Percentiles rank a stretch among this genome's conserved stretches.
Evolutionary conservation across 179 eudicot genomes (phyloP).

Genomic region (Actinidia chinensis): DNA sequence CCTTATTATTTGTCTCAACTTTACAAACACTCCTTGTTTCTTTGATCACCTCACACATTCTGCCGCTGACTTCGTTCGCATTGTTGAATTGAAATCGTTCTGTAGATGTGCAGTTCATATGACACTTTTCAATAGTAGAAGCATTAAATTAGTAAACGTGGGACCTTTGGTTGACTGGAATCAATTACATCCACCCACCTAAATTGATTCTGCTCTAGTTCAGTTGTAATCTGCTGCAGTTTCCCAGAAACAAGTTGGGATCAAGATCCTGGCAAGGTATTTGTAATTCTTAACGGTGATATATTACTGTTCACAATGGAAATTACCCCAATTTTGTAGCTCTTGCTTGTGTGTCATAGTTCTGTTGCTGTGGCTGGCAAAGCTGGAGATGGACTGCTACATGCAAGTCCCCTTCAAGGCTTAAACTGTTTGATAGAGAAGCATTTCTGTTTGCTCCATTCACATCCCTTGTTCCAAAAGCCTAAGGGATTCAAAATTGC

Average conservation of each 20-base stretch:
- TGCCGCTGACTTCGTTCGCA: background rate
- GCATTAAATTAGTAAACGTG: slow-evolving; percentile 10
- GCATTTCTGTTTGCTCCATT: slow-evolving; percentile 43
- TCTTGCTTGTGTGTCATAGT: slow-evolving; percentile 35
- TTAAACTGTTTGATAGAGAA: slow-evolving; percentile 36
- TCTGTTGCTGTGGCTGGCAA: slow-evolving; percentile 62
- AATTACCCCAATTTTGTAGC: slow-evolving; percentile 51
- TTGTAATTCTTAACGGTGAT: background rate
- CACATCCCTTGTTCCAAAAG: slow-evolving; percentile 48
- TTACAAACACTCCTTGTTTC: slow-evolving; percentile 14
- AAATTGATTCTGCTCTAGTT: slow-evolving; percentile 27
- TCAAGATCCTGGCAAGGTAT: slow-evolving; percentile 9
- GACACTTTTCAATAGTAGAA: slow-evolving; percentile 17
- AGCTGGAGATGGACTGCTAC: slow-evolving; percentile 52
- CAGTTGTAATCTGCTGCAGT: slow-evolving; percentile 45
- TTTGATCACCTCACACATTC: slow-evolving; percentile 20
- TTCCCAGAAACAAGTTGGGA: slow-evolving; percentile 20
- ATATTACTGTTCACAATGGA: background rate
- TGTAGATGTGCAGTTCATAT: slow-evolving; percentile 17
- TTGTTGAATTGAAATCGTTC: background rate
- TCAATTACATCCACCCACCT: background rate
- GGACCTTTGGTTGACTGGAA: slow-evolving; percentile 2
- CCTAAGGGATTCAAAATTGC: slow-evolving; percentile 39
- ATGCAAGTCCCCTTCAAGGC: slow-evolving; percentile 40
- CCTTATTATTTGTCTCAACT: slow-evolving; percentile 16